These are phyloP conservation scores for Tuber magnatum DNA, from an alignment of 495 filamentous ascomycete genomes.

Conservation along the genomic window DNA sequence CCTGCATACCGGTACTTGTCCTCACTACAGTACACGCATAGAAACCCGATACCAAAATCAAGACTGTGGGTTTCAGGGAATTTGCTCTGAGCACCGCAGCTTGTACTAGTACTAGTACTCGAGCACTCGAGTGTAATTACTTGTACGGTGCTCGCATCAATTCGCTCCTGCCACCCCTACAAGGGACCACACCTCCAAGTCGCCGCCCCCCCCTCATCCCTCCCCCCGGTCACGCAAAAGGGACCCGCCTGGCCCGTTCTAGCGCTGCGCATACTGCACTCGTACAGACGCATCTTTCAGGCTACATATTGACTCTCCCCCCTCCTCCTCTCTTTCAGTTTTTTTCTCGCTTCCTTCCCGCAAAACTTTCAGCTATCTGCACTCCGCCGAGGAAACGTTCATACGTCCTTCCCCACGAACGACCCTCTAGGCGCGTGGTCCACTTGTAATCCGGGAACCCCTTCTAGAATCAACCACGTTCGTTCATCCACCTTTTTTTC, in stretches of 20 bases:
- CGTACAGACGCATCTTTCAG: conserved; percentile 1
- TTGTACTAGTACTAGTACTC: too few species aligned
- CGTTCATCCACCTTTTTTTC: not conserved
- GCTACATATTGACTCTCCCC: not conserved
- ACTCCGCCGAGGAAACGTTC: not conserved
- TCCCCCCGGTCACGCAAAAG: not conserved
- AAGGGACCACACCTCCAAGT: not conserved
- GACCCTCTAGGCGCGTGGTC: not conserved
- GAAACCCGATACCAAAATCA: conserved; percentile 1
- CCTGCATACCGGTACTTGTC: not conserved
- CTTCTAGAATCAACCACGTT: conserved; percentile 1
- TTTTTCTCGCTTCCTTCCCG: not conserved
- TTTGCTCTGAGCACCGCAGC: not conserved
- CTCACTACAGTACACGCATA: not conserved
- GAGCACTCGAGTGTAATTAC: not conserved
- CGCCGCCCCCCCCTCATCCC: not conserved
- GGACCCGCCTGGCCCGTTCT: not conserved
- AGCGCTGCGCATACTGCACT: not conserved
- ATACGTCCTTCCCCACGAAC: not conserved
- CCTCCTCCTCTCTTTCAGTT: not conserved
- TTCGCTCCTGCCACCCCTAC: not conserved
- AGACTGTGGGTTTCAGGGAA: not conserved
- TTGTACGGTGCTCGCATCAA: not conserved
- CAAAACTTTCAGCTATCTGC: not conserved
- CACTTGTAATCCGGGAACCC: not conserved